Base-by-base conservation (phyloP, 2,329 filamentous ascomycete genomes). In the Daldinia sp. region DNA sequence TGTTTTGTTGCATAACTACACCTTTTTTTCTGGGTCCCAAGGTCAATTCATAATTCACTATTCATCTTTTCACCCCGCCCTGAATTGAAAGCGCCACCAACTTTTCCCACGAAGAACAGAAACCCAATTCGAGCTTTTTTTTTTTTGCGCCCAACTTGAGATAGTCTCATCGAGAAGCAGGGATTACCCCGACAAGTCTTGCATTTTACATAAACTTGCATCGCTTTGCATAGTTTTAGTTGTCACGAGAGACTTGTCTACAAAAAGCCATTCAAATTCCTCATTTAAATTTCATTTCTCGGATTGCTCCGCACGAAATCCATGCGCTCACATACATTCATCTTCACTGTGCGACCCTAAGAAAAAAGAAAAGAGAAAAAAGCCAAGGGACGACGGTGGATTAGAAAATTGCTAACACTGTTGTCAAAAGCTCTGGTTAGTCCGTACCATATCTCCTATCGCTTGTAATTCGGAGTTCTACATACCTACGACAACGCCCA, bases 111-210 rank as follows among this genome's bases (percentile, higher is more conserved):
- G n/a, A 59, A 64, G 53, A 41, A 63, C 60, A 56, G 61, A 64
- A 72, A 72, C 72, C 72, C 72, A 73, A 73, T 72, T 68, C 68
- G 67, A 69, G 58, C 58, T 67, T 61, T 71, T 61, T 58, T 67
- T 61, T 71, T 62, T 72, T 72, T 60, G 69, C 72, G 71, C 71
- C 72, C 72, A 73, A 74, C 71, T n/a, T 71, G 58, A 58, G 56
- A 61, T 51, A 49, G 54, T 68, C 64, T 63, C 43, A 61, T 64
- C 61, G 61, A 52, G 61, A 63, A 63, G 63, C 68, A 63, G 63
- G 70, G 67, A 68, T 58, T 53, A 68, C 70, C 65, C 56, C 61
- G 47, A 62, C 52, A 65, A 61, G 35, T 60, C 58, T 64, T 57
- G 19, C 35, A 25, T 39, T 47, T 30, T n/a, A 13, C n/a, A 48